These are phyloP conservation scores for Melaleuca alternifolia DNA, from an alignment of 345 rosid species.

Conservation along the genomic window DNA sequence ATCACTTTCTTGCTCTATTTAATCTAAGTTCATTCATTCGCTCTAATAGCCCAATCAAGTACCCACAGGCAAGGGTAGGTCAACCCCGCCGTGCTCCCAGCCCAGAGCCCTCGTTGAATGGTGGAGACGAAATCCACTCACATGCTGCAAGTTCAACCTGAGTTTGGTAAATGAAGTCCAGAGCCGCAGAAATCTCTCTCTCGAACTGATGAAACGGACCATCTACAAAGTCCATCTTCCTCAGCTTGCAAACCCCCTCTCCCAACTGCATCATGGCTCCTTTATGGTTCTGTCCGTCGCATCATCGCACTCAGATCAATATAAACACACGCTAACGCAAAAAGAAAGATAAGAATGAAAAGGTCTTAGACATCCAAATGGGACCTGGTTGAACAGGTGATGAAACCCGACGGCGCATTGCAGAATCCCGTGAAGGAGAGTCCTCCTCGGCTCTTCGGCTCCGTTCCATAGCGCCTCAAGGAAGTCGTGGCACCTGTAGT, in stretches of 20 bases:
- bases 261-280: constrained; percentile 98
- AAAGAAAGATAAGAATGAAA: not conserved
- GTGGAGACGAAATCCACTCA: constrained; percentile 13
- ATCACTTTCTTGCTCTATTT: not conserved
- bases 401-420: constrained; percentile 89
- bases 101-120: not conserved
- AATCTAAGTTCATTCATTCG: not conserved
- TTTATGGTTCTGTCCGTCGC: constrained; percentile 51
- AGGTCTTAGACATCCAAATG: not conserved
- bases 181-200: constrained; percentile 55
- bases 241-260: constrained; percentile 78
- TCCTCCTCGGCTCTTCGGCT: constrained; percentile 68
- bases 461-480: constrained; percentile 69
- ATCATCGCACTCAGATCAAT: not conserved
- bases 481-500: constrained; percentile 69
- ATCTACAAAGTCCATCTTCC: constrained; percentile 57
- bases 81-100: not conserved
- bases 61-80: not conserved
- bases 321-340: not conserved
- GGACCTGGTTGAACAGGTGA: constrained; percentile 77
- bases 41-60: not conserved
- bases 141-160: constrained; percentile 62
- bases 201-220: constrained; percentile 77
- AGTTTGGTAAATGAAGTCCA: constrained; percentile 54
- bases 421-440: constrained; percentile 66